These are phyloP conservation scores for Colletotrichum sp. DNA, from an alignment of 2,329 filamentous ascomycete genomes.

Conservation along the genomic window DNA sequence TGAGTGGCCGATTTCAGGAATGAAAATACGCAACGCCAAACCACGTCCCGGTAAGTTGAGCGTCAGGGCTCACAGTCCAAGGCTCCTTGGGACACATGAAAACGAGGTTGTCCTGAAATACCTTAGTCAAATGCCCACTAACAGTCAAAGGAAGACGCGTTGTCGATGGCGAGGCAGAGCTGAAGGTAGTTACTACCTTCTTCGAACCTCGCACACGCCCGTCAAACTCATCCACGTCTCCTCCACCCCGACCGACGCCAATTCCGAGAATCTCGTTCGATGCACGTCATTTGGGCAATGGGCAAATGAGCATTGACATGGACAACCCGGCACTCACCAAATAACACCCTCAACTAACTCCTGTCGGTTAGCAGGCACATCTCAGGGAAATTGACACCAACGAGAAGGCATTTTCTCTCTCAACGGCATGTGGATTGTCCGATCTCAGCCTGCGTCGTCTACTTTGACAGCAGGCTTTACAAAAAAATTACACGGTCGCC, in stretches of 20 bases:
- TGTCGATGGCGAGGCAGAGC: not conserved
- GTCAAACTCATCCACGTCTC: not conserved
- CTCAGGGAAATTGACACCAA: not conserved
- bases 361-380: not conserved
- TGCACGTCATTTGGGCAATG: not conserved
- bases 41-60: not conserved
- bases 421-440: conserved; percentile 1
- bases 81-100: not conserved
- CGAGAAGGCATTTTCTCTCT: not conserved
- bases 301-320: not conserved
- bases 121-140: too few relatives aligned
- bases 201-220: not conserved
- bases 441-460: not conserved
- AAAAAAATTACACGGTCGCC: conserved; percentile 10
- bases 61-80: not conserved
- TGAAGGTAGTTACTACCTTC: not conserved
- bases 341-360: not conserved
- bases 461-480: not conserved
- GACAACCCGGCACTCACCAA: not conserved
- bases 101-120: not conserved
- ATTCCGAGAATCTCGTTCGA: not conserved
- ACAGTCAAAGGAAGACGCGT: not conserved
- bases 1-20: rapidly evolving
- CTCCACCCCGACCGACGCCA: not conserved
- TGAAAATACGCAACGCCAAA: rapidly evolving